Evolutionary conservation across 225 moss, liverwort and hornwort genomes (phyloP).

Genomic region (Polytrichum commune): DNA sequence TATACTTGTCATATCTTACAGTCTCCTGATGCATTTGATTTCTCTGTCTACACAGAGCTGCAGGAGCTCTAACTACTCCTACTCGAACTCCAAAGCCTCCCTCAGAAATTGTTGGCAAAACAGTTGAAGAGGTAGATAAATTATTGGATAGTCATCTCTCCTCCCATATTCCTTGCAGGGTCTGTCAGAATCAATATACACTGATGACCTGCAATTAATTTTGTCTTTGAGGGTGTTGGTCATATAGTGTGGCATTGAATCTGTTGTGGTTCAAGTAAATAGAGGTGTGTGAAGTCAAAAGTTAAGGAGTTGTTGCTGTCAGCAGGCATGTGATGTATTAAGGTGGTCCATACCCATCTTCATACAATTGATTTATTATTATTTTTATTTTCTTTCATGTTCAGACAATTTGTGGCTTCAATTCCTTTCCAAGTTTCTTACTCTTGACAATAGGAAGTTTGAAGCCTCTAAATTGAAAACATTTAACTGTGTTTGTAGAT

Average conservation of each 20-base stretch:
- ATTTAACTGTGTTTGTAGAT: slow-evolving; percentile 29
- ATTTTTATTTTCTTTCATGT: too few relatives aligned
- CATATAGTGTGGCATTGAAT: too few relatives aligned
- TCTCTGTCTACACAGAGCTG: slow-evolving; percentile 23
- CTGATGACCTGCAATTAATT: background rate
- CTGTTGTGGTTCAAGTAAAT: too few relatives aligned
- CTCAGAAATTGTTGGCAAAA: slow-evolving; percentile 84
- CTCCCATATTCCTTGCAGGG: background rate
- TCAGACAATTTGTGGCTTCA: too few relatives aligned
- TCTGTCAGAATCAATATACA: background rate
- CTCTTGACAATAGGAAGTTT: too few relatives aligned
- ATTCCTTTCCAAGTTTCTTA: too few relatives aligned
- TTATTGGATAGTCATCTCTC: background rate
- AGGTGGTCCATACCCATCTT: background rate
- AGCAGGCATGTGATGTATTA: background rate
- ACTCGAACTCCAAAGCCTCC: slow-evolving; percentile 71
- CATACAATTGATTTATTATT: too few relatives aligned
- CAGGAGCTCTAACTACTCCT: slow-evolving; percentile 35
- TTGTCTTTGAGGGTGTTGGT: background rate
- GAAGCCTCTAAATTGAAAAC: too few relatives aligned
- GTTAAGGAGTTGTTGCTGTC: background rate
- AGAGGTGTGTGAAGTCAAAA: background rate
- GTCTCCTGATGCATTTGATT: background rate
- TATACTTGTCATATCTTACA: too few relatives aligned
- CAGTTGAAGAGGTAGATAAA: slow-evolving; percentile 67